A percentile compares a stretch with the other conserved stretches of the same genome.
Conservation (phyloP, 108 stramenopile genomes). For the Licmophora abbreviata region DNA sequence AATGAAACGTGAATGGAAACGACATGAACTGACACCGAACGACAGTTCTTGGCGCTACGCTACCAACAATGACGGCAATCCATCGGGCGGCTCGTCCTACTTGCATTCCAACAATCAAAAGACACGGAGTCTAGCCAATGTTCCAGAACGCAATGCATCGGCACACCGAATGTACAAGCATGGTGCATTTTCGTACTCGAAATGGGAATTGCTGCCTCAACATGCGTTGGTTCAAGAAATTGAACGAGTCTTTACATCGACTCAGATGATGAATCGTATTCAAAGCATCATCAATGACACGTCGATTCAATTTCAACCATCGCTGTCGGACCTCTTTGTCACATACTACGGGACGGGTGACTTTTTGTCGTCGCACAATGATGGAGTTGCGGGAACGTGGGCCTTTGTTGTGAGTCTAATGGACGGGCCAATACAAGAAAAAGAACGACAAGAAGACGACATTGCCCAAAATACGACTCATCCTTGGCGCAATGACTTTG, state of each 20-base stretch:
- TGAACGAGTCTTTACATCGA: not conserved
- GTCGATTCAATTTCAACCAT: not conserved
- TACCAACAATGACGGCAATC: not conserved
- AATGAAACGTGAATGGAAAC: constrained; percentile 1
- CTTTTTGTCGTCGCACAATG: constrained; percentile 9
- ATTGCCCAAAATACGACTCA: no score
- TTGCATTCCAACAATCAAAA: constrained; percentile 3
- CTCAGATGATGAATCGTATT: not conserved
- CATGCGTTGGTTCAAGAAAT: constrained; percentile 6
- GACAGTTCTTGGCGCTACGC: constrained; percentile 1
- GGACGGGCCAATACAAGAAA: not conserved
- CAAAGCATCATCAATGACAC: not conserved
- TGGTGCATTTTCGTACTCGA: constrained; percentile 4
- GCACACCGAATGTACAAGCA: constrained; percentile 1
- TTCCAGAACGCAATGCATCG: not conserved
- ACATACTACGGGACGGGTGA: not conserved
- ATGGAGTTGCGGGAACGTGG: constrained; percentile 2
- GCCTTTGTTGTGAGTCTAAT: constrained; percentile 7
- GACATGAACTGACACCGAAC: constrained; percentile 1
- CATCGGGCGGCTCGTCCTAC: no score
- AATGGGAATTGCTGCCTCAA: constrained; percentile 8
- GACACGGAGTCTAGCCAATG: not conserved
- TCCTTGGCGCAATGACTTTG: not conserved
- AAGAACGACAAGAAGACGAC: no score
- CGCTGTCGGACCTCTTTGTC: constrained; percentile 6